Evolutionary conservation across 306 rosid genomes (phyloP).

Genomic region (Vigna nakashimae): DNA sequence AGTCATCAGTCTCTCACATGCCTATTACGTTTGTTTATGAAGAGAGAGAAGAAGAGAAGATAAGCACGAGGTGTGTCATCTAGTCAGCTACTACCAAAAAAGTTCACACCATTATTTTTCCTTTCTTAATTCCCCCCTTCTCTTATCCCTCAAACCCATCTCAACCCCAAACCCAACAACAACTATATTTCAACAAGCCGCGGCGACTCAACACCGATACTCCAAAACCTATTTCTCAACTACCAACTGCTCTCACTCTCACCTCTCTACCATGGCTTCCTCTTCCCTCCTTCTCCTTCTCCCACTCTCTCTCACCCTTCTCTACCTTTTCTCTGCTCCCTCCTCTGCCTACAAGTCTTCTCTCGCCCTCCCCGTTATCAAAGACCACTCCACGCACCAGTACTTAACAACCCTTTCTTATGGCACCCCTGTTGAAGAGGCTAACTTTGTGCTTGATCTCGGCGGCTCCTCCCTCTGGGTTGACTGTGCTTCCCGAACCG

Average conservation of each 20-base stretch:
- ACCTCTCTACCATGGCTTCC: not conserved
- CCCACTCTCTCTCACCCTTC: not conserved
- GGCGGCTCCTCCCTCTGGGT: slow-evolving; percentile 62
- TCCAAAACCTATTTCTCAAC: not conserved
- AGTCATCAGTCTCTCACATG: not conserved
- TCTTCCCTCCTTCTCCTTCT: not conserved
- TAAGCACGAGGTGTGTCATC: slow-evolving; percentile 47
- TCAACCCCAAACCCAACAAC: not conserved
- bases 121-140: too few species aligned
- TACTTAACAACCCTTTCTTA: slow-evolving; percentile 58
- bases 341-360: not conserved
- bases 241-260: slow-evolving; percentile 13
- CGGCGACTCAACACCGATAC: slow-evolving; percentile 44
- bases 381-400: slow-evolving; percentile 60
- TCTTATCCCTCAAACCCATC: slow-evolving; percentile 28
- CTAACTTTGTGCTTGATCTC: slow-evolving; percentile 66
- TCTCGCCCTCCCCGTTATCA: slow-evolving; percentile 44
- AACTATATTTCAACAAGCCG: slow-evolving; percentile 31
- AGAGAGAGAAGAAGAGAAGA: slow-evolving; percentile 29
- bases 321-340: slow-evolving; percentile 9
- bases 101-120: not conserved
- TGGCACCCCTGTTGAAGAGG: slow-evolving; percentile 54
- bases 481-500: slow-evolving; percentile 43
- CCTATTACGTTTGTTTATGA: not conserved
- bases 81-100: slow-evolving; percentile 42